These are phyloP conservation scores for Epichloe hybrida DNA, from an alignment of 2,329 filamentous ascomycete species.

Conservation along the genomic window DNA sequence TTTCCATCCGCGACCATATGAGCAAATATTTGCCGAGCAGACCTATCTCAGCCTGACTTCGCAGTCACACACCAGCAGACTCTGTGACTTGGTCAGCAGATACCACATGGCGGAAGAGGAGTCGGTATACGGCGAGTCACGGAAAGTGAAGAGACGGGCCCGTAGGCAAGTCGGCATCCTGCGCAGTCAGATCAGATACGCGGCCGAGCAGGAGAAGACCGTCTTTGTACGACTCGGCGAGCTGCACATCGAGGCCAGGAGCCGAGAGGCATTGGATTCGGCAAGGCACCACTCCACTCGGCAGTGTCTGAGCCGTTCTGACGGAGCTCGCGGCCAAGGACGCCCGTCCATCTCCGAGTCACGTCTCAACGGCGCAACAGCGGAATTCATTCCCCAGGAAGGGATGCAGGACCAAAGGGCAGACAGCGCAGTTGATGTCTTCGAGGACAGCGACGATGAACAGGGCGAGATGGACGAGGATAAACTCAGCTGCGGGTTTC, in stretches of 20 bases:
- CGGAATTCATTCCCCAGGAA: conserved; percentile 19
- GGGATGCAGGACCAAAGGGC: neutral
- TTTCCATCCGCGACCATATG: conserved; percentile 25
- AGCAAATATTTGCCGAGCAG: conserved; percentile 31
- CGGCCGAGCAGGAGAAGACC: conserved; percentile 30
- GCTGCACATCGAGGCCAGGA: conserved; percentile 34
- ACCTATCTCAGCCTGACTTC: conserved; percentile 31
- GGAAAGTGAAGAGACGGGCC: conserved; percentile 18
- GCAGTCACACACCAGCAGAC: conserved; percentile 24
- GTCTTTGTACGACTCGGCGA: conserved; percentile 34
- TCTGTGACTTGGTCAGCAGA: conserved; percentile 23
- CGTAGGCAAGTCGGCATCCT: conserved; percentile 30
- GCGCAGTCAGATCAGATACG: conserved; percentile 28
- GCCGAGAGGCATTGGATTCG: conserved; percentile 25
- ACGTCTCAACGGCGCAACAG: conserved; percentile 14
- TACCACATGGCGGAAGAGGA: conserved; percentile 24
- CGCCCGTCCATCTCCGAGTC: conserved; percentile 3
- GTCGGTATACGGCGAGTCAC: conserved; percentile 11
- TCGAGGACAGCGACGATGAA: neutral
- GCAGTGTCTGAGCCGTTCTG: neutral
- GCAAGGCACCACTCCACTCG: conserved; percentile 13
- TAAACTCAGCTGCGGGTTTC: neutral
- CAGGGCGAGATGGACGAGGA: neutral
- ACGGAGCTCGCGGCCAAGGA: neutral
- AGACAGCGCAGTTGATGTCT: neutral